These are phyloP conservation scores for Pseudogymnoascus sp. DNA, from an alignment of 2,329 filamentous ascomycete species.

Conservation along the genomic window DNA sequence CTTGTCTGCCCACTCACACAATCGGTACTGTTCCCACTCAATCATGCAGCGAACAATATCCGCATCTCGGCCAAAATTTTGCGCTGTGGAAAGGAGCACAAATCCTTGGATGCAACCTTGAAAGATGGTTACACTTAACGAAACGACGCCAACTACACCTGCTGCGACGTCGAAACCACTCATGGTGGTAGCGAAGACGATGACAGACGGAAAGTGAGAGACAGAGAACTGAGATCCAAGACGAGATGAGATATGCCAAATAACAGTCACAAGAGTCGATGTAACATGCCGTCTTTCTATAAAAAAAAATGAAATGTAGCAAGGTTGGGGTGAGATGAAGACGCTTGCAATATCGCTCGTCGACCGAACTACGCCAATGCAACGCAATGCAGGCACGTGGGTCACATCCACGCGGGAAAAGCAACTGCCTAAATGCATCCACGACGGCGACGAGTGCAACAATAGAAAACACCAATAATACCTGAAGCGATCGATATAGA, in stretches of 20 bases:
- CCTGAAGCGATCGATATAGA: background rate
- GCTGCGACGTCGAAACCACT: slow-evolving; percentile 12
- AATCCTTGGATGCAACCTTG: slow-evolving; percentile 17
- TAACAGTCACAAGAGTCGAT: background rate
- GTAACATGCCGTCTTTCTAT: background rate
- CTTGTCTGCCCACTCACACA: slow-evolving; percentile 14
- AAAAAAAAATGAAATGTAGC: background rate
- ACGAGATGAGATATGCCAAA: background rate
- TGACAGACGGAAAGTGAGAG: background rate
- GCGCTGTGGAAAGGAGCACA: slow-evolving; percentile 16
- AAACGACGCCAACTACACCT: slow-evolving; percentile 13
- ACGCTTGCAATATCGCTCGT: background rate
- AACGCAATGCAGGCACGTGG: background rate
- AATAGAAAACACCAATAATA: background rate
- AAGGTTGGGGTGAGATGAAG: background rate
- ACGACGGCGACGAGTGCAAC: background rate
- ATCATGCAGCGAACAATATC: slow-evolving; percentile 13
- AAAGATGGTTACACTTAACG: slow-evolving; percentile 12
- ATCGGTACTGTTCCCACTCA: slow-evolving; percentile 14
- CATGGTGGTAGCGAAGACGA: slow-evolving; percentile 7
- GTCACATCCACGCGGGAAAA: background rate
- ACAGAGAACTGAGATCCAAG: background rate
- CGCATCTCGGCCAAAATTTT: slow-evolving; percentile 16
- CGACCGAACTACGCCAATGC: background rate
- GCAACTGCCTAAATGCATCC: background rate